A percentile compares a stretch with the other conserved stretches of the same genome.
Evolutionary conservation across 192 early-diverging fungal species (phyloP).

Genomic region (Gaertneriomyces semiglobifer): DNA sequence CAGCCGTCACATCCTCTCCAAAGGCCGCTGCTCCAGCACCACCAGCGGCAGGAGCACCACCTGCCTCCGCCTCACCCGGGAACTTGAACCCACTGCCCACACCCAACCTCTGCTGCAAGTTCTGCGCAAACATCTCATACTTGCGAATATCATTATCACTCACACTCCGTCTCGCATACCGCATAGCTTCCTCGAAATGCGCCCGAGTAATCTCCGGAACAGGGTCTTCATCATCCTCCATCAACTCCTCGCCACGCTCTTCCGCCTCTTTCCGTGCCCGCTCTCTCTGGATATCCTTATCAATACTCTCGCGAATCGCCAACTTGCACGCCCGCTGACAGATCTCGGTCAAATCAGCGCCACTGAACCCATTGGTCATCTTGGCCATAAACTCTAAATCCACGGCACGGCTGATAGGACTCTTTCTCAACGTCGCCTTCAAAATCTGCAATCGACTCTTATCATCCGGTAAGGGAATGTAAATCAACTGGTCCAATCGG

Average conservation of each 20-base stretch:
- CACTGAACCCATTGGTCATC: conserved; percentile 90
- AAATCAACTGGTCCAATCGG: conserved; percentile 97
- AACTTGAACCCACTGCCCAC: conserved; percentile 93
- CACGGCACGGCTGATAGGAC: conserved; percentile 76
- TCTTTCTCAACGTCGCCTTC: conserved; percentile 87
- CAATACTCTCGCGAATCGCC: conserved; percentile 95
- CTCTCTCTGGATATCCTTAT: conserved; percentile 74
- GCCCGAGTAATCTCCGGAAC: conserved; percentile 87
- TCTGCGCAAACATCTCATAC: conserved; percentile 99
- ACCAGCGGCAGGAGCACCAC: conserved; percentile 12
- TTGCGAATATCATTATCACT: conserved; percentile 94
- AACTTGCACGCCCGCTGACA: conserved; percentile 97
- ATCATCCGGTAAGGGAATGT: conserved; percentile 93
- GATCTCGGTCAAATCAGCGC: conserved; percentile 97
- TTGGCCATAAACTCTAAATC: conserved; percentile 85
- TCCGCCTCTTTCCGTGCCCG: conserved; percentile 66
- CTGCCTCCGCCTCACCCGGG: conserved; percentile 49
- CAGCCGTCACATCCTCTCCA: conserved; percentile 59
- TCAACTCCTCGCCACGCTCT: conserved; percentile 69
- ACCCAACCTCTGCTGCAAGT: conserved; percentile 91
- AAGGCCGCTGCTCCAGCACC: conserved; percentile 41
- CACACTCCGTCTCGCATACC: conserved; percentile 92
- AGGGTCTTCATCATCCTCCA: conserved; percentile 79
- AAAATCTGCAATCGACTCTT: conserved; percentile 80
- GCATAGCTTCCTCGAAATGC: conserved; percentile 99